A percentile compares a stretch with the other conserved stretches of the same genome.
Conservation (phyloP, 345 rosid genomes). For the Acer yangbiense region DNA sequence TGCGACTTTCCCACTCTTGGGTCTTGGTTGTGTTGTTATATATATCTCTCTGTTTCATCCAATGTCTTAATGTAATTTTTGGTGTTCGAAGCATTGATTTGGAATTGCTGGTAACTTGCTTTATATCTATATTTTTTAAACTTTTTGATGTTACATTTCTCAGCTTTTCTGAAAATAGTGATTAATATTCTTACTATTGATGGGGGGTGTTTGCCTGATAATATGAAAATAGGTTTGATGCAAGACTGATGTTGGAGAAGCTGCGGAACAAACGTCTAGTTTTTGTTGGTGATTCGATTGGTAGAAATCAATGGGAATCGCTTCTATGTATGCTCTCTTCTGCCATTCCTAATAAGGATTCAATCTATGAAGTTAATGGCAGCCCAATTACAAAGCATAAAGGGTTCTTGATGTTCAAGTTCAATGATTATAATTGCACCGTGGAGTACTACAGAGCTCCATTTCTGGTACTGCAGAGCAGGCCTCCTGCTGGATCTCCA, state of each 20-base stretch:
- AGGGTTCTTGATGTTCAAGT: constrained; percentile 79
- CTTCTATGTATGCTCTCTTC: constrained; percentile 85
- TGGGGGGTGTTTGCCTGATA: neutral
- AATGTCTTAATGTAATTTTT: constrained; percentile 1
- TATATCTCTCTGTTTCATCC: neutral
- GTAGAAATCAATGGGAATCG: constrained; percentile 98
- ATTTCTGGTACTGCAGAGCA: constrained; percentile 75
- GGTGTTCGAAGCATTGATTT: neutral
- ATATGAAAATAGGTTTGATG: constrained; percentile 62
- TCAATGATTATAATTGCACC: constrained; percentile 80
- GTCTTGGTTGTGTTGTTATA: neutral
- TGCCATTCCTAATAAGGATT: constrained; percentile 52
- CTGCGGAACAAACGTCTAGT: constrained; percentile 77
- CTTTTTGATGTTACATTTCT: neutral
- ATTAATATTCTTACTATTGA: neutral
- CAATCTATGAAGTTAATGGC: constrained; percentile 84
- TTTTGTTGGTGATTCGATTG: constrained; percentile 91
- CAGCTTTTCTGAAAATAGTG: neutral
- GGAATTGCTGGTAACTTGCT: neutral
- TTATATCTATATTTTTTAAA: neutral
- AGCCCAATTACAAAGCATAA: constrained; percentile 88
- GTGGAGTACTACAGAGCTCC: constrained; percentile 92
- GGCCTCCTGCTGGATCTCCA: constrained; percentile 67
- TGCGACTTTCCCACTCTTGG: constrained; percentile 7
- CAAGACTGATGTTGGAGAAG: constrained; percentile 78